Base-by-base conservation (phyloP, 2,329 filamentous ascomycete species). In the Ophiocordyceps robertsii region DNA sequence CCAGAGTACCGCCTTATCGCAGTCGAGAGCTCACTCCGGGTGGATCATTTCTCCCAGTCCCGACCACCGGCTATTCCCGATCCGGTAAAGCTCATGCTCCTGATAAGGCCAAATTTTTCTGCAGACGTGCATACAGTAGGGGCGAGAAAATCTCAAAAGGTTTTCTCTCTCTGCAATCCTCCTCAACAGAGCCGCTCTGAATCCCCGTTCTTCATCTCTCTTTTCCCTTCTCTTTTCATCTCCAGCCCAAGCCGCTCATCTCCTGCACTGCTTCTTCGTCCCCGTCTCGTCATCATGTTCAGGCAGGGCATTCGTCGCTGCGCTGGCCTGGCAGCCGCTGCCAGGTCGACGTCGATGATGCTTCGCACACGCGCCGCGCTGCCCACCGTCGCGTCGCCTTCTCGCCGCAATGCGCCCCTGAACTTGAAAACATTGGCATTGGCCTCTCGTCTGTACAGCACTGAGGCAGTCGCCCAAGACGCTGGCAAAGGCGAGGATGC, bases 291-390 rank as follows among this genome's bases (percentile, higher is more conserved):
- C 19, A 46, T 7, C 21, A 51, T 64, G 61, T 60, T 63, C 47
- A 55, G 61, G 47, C 57, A 60, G 47, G 59, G 61, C 47, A 50
- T 66, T 39, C 56, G 62, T 47, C 62, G 62, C 48, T 66, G 62
- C 53, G 61, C 60, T 52, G 52, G 52, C 47, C 50, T 63, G 51
- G 59, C 61, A 45, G 54, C 56, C 51, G 52, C 51, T 42, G 51
- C 56, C 41, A 47, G 54, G 27, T 50, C 59, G 39, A 50, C 53
- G 40, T 51, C 57, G 37, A 46, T 54, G 30, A 39, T 59, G 46
- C 49, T 54, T 43, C 61, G 53, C 46, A 56, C 51, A 45, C 54
- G 49, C 47, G 48, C 48, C 21, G 44, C 49, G 41, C 44, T 54
- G 37, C 52, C 58, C 29, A 19, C 51, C n/a, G 50, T 50, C 47